A percentile compares a stretch with the other conserved stretches of the same genome.
phyloP scores from a whole-genome alignment of 192 early-diverging fungal species.

The Allomyces arbusculus region DNA sequence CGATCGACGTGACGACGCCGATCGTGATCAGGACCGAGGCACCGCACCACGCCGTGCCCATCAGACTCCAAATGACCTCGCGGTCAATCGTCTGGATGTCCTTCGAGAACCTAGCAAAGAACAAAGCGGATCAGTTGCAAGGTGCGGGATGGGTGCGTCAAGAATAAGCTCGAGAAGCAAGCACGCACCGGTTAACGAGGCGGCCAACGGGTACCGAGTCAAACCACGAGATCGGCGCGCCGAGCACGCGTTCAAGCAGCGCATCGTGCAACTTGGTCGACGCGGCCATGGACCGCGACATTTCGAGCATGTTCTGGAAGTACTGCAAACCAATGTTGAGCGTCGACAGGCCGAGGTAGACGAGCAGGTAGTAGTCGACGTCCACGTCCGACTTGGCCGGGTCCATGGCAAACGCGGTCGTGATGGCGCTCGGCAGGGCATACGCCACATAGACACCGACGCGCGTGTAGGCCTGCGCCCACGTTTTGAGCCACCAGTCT shows the following conservation, averaged over 20 bases:
- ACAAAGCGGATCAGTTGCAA: too few relatives aligned
- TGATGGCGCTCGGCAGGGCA: background rate
- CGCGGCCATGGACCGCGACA: constrained; percentile 15
- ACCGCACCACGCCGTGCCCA: constrained; percentile 24
- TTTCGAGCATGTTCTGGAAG: background rate
- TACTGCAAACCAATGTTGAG: background rate
- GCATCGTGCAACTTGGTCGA: constrained; percentile 31
- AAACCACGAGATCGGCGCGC: constrained; percentile 67
- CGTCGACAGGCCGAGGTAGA: constrained; percentile 37
- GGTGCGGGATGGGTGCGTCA: too few relatives aligned
- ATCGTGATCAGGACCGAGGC: constrained; percentile 24
- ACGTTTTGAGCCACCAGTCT: background rate
- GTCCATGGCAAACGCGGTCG: background rate
- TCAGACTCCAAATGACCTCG: constrained; percentile 17
- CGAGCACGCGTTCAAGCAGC: constrained; percentile 31
- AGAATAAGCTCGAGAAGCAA: too few relatives aligned
- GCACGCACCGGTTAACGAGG: constrained; percentile 20
- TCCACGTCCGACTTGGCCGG: constrained; percentile 13
- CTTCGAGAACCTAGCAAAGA: constrained; percentile 27
- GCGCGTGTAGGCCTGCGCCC: background rate
- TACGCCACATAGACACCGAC: background rate
- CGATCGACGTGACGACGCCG: constrained; percentile 37
- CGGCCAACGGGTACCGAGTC: constrained; percentile 79
- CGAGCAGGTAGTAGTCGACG: constrained; percentile 36
- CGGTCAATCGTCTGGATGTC: constrained; percentile 74